A percentile compares a stretch with the other conserved stretches of the same genome.
These are phyloP conservation scores for Geotrichum carabidarum DNA, from an alignment of 1,139 yeast species.

Conservation along the genomic window DNA sequence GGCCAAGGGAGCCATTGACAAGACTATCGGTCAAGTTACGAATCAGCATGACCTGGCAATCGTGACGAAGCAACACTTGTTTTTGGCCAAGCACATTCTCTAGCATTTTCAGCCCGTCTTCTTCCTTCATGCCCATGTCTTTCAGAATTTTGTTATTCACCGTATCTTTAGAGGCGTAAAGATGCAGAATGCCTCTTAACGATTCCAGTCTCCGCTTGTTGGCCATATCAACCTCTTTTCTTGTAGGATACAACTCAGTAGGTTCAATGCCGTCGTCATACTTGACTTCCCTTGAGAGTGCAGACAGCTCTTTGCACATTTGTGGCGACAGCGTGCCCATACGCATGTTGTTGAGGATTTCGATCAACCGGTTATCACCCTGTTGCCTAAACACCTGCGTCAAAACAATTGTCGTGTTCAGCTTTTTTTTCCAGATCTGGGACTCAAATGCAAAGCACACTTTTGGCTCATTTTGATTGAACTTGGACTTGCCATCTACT, in stretches of 20 bases:
- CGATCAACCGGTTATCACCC: conserved; percentile 67
- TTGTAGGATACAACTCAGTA: conserved; percentile 70
- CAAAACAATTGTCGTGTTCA: conserved; percentile 58
- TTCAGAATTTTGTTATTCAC: not conserved
- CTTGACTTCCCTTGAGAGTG: conserved; percentile 48
- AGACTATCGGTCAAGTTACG: conserved; percentile 43
- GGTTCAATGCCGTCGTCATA: conserved; percentile 76
- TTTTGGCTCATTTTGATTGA: conserved; percentile 26
- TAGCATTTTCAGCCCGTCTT: conserved; percentile 27
- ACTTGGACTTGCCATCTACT: conserved; percentile 41
- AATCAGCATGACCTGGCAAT: conserved; percentile 59
- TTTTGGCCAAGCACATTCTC: conserved; percentile 49
- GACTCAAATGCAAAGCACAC: conserved; percentile 70
- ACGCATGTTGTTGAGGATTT: conserved; percentile 71
- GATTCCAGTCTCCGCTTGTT: conserved; percentile 51
- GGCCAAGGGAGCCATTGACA: conserved; percentile 57
- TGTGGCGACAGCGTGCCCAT: conserved; percentile 53
- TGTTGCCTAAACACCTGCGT: conserved; percentile 85
- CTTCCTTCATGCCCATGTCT: conserved; percentile 4
- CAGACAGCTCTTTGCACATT: conserved; percentile 44
- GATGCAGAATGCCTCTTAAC: conserved; percentile 27
- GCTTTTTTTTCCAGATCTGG: conserved; percentile 61
- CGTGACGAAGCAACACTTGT: conserved; percentile 46
- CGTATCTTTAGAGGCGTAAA: conserved; percentile 6
- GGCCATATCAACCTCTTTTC: conserved; percentile 68